These are phyloP conservation scores for Dispira simplex DNA, from an alignment of 192 early-diverging fungal species.

Conservation along the genomic window DNA sequence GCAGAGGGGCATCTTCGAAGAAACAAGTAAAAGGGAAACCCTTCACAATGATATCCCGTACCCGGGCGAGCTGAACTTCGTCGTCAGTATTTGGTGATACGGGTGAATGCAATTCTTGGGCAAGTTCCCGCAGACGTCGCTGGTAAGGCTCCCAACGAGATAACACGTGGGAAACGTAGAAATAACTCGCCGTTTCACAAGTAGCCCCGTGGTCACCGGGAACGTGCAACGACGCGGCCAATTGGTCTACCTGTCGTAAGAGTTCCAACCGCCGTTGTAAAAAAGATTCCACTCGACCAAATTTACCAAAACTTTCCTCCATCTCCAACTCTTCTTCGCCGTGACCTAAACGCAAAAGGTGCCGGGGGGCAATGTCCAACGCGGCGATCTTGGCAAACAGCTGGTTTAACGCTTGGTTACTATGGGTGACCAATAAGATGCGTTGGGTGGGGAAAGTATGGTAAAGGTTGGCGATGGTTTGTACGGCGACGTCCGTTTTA, in stretches of 20 bases:
- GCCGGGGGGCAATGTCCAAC: conserved; percentile 83
- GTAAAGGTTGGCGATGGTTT: conserved; percentile 91
- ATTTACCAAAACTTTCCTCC: conserved; percentile 73
- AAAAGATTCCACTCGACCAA: conserved; percentile 87
- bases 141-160: conserved; percentile 61
- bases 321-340: conserved; percentile 82
- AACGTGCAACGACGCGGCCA: conserved; percentile 62
- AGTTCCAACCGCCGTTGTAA: conserved; percentile 62
- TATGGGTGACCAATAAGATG: conserved; percentile 86
- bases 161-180: conserved; percentile 62
- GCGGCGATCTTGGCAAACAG: conserved; percentile 92
- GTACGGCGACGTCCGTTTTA: conserved; percentile 95
- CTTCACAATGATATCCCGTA: conserved; percentile 18
- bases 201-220: conserved; percentile 77
- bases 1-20: conserved; percentile 55
- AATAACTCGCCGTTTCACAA: conserved; percentile 87
- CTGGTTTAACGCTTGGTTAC: conserved; percentile 98
- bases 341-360: conserved; percentile 88
- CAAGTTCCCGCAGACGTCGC: conserved; percentile 17
- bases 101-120: conserved; percentile 7
- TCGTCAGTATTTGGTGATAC: neutral
- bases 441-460: conserved; percentile 81
- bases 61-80: conserved; percentile 16
- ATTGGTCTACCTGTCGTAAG: conserved; percentile 54
- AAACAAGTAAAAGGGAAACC: conserved; percentile 73